These are phyloP conservation scores for Aspergillus fumigatiaffinis DNA, from an alignment of 2,329 filamentous ascomycete species.

Conservation along the genomic window DNA sequence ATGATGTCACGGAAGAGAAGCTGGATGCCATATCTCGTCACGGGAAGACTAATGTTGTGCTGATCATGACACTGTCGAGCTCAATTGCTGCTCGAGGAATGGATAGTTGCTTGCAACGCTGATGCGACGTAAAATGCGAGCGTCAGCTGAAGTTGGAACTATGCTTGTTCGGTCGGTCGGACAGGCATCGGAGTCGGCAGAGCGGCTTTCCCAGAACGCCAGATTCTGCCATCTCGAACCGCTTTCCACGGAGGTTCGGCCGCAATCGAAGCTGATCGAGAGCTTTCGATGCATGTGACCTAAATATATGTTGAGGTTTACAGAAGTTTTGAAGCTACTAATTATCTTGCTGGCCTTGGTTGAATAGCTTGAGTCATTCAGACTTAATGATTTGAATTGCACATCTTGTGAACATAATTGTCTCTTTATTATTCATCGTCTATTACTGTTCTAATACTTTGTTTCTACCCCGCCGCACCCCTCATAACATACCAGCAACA, in stretches of 20 bases:
- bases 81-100: conserved; percentile 4
- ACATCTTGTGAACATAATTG: background rate
- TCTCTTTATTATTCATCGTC: background rate
- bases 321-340: background rate
- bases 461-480: conserved; percentile 16
- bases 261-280: conserved; percentile 30
- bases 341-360: background rate
- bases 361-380: background rate
- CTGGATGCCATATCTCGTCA: conserved; percentile 32
- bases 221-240: conserved; percentile 25
- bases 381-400: background rate
- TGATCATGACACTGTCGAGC: conserved; percentile 16
- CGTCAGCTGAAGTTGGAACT: conserved; percentile 9
- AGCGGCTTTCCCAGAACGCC: conserved; percentile 1
- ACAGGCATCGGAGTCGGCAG: conserved; percentile 16
- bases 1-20: conserved; percentile 21
- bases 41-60: conserved; percentile 4
- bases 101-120: background rate
- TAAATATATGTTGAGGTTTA: conserved; percentile 2
- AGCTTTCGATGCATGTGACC: conserved; percentile 24
- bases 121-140: conserved; percentile 3
- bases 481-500: conserved; percentile 10
- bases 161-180: conserved; percentile 9
- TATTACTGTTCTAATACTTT: background rate
- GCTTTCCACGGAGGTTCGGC: conserved; percentile 15